A percentile compares a stretch with the other conserved stretches of the same genome.
These are phyloP conservation scores for Candida nonsorbophila DNA, from an alignment of 805 yeast species.

Conservation along the genomic window DNA sequence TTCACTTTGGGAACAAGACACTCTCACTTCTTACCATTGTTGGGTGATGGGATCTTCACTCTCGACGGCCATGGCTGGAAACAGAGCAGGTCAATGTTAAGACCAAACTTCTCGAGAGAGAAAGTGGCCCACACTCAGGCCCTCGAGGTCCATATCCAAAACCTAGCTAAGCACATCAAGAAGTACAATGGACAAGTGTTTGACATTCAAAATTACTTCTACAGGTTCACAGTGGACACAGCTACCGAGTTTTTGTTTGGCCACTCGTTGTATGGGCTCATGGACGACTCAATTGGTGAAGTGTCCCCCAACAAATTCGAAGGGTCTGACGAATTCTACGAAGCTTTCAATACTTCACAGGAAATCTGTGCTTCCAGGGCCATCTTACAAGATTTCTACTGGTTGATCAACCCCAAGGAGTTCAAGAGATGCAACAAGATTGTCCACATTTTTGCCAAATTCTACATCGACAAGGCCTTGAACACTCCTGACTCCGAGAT, in stretches of 20 bases:
- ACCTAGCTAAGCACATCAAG: slow-evolving; percentile 24
- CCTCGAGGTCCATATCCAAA: slow-evolving; percentile 37
- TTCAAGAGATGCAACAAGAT: slow-evolving; percentile 17
- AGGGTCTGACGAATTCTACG: slow-evolving; percentile 29
- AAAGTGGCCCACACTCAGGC: slow-evolving; percentile 35
- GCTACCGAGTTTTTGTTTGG: slow-evolving; percentile 40
- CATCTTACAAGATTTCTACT: slow-evolving; percentile 18
- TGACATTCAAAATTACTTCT: slow-evolving; percentile 35
- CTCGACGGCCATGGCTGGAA: slow-evolving; percentile 41
- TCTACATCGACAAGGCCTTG: slow-evolving; percentile 26
- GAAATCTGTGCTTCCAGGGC: slow-evolving; percentile 23
- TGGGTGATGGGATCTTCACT: slow-evolving; percentile 41
- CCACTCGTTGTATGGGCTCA: slow-evolving; percentile 28
- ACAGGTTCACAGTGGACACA: slow-evolving; percentile 34
- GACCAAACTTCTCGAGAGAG: slow-evolving; percentile 41
- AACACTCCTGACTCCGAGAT: slow-evolving; percentile 18
- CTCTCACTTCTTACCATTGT: slow-evolving; percentile 28
- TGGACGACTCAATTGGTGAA: slow-evolving; percentile 18
- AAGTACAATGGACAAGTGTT: slow-evolving; percentile 19
- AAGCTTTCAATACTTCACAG: slow-evolving; percentile 30
- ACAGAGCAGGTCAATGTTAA: slow-evolving; percentile 37
- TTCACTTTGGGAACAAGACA: slow-evolving; percentile 36
- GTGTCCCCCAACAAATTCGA: slow-evolving; percentile 18
- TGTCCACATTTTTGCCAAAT: slow-evolving; percentile 23
- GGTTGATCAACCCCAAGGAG: slow-evolving; percentile 14